Evolutionary conservation across 1,139 yeast genomes (phyloP), one percentile per base, ranked within the genome.

Genomic region (Candida labiduridarum): DNA sequence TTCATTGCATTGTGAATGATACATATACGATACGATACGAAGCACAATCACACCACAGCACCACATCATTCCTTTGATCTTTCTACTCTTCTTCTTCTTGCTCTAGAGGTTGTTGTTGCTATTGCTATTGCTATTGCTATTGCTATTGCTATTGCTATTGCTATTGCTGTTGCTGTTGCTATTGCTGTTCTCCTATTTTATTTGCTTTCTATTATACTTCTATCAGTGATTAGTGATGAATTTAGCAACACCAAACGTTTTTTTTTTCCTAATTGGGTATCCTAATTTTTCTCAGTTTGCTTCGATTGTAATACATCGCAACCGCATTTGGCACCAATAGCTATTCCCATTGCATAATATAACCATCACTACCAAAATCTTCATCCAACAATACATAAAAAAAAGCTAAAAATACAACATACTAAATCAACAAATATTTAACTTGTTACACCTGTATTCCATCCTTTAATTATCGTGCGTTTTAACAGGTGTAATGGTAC

Each of bases 401-500:
- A 25, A 25, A 9, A 7, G 29, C 9, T 25, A 25, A 12, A 16
- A 35, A 35, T 7, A 16, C 16, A 15, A 14, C 10, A 34, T 34
- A 34, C 18, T 8, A 29, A 3, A 29, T 5, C 34, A 30, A 30
- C 19, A 34, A 25, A 25, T 25, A 25, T 9, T 25, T 25, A 8
- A 8, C 29, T 25, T 25, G 36, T 14, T 14, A 15, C 36, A 14
- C 14, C 36, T 34, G 19, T n/a, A 19, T 2, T 34, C 11, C 38
- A 35, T 35, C 39, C 14, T 34, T 43, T 19, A 6, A 18, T 25
- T 34, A 19, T 29, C 14, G 30, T 29, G 44, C 38, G 8, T 10
- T 25, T 25, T 25, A 25, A 25, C 29, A 25, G 36, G n/a, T 14
- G 36, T 30, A 30, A 46, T 44, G 48, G 47, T 46, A 14, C 45